Conservation (phyloP, 352 stramenopile genomes). For the Phytophthora podocarpi region DNA sequence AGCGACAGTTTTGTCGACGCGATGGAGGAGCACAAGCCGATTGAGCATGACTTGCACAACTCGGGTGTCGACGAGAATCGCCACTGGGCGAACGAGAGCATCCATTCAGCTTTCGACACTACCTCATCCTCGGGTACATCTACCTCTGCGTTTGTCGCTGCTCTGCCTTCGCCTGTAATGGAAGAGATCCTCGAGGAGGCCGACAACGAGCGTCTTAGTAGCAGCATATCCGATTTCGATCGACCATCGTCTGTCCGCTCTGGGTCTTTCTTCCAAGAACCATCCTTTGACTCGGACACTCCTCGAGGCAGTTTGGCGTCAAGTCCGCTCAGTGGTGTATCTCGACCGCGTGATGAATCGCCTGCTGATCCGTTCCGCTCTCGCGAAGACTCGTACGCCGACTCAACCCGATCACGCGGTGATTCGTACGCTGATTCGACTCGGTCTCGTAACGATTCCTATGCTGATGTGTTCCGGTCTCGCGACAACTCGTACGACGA, state of each 20-base stretch:
- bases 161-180: not conserved
- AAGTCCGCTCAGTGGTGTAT: conserved; percentile 29
- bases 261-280: conserved; percentile 37
- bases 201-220: conserved; percentile 24
- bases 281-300: conserved; percentile 42
- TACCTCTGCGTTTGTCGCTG: not conserved
- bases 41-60: not conserved
- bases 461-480: conserved; percentile 30
- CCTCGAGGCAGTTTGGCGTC: conserved; percentile 42
- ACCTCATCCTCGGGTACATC: not conserved
- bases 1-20: conserved; percentile 38
- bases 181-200: conserved; percentile 7
- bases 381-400: conserved; percentile 35
- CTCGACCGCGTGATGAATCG: conserved; percentile 21
- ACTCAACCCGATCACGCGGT: conserved; percentile 23
- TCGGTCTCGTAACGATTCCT: conserved; percentile 32
- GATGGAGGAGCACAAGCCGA: conserved; percentile 31
- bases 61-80: conserved; percentile 10
- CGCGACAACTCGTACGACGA: conserved; percentile 33
- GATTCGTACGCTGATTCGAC: conserved; percentile 31
- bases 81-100: conserved; percentile 11
- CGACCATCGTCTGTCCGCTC: conserved; percentile 34
- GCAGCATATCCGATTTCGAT: conserved; percentile 40
- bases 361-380: conserved; percentile 22
- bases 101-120: conserved; percentile 15